These are phyloP conservation scores for Orbilia quercus DNA, from an alignment of 2,329 filamentous ascomycete genomes.

Conservation along the genomic window DNA sequence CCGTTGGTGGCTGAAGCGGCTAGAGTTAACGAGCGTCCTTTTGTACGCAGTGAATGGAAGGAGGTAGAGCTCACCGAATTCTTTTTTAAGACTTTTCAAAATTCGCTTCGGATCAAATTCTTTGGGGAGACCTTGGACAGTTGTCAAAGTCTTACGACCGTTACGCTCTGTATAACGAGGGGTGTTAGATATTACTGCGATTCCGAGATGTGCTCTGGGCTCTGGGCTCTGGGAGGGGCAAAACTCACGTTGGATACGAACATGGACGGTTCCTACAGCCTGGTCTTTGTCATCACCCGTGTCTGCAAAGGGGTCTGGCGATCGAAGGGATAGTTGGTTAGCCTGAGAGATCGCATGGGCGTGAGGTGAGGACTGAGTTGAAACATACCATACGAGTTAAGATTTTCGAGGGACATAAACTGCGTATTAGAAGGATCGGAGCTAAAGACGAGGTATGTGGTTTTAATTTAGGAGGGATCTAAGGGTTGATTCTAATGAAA, in stretches of 20 bases:
- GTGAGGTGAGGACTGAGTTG: not conserved
- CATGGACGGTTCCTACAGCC: conserved; percentile 88
- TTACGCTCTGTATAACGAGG: conserved; percentile 83
- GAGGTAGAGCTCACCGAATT: conserved; percentile 76
- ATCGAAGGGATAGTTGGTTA: conserved; percentile 43
- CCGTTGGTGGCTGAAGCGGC: conserved; percentile 94
- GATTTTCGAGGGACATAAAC: conserved; percentile 99
- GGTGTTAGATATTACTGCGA: conserved; percentile 2
- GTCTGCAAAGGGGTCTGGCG: conserved; percentile 99
- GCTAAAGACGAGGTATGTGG: conserved; percentile 37
- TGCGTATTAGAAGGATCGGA: conserved; percentile 61
- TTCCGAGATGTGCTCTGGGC: no score
- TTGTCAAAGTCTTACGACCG: conserved; percentile 99
- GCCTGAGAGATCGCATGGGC: conserved; percentile 29
- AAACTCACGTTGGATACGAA: conserved; percentile 94
- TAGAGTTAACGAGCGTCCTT: conserved; percentile 57
- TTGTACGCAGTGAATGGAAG: conserved; percentile 1
- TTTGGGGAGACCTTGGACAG: conserved; percentile 97
- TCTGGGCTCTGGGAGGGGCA: not conserved
- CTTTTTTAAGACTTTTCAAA: conserved; percentile 99
- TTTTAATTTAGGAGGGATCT: conserved; percentile 14
- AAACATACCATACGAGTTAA: conserved; percentile 89
- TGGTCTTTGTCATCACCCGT: conserved; percentile 99
- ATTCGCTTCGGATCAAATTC: conserved; percentile 99
- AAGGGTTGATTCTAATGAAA: conserved; percentile 6